Percentiles rank a stretch among this genome's conserved stretches.
These are phyloP conservation scores for Picea engelmannii DNA, from an alignment of 83 land plant species.

Conservation along the genomic window DNA sequence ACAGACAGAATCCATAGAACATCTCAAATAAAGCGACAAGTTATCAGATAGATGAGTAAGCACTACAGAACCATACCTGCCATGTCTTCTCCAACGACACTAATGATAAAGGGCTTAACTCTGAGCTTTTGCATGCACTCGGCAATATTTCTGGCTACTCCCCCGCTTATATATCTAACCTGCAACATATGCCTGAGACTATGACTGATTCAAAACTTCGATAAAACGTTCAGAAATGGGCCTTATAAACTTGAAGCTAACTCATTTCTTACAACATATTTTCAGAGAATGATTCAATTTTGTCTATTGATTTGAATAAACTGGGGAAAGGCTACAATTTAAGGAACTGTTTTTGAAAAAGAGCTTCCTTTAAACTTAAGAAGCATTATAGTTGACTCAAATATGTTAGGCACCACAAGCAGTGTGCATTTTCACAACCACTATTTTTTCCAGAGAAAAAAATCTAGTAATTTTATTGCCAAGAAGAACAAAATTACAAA, in stretches of 20 bases:
- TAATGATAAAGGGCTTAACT: conserved; percentile 70
- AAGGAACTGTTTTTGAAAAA: neutral
- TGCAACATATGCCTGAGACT: conserved; percentile 17
- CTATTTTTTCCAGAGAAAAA: too few relatives aligned
- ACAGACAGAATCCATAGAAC: conserved; percentile 10
- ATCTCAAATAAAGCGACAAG: neutral
- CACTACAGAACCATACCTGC: conserved; percentile 56
- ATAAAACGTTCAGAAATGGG: neutral
- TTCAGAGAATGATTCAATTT: neutral
- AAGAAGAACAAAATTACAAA: too few relatives aligned
- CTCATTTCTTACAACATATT: neutral
- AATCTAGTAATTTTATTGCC: too few relatives aligned
- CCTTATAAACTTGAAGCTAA: neutral
- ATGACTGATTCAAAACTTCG: neutral
- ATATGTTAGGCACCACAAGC: too few relatives aligned
- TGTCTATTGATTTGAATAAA: neutral
- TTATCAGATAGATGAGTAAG: neutral
- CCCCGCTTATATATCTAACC: conserved; percentile 74
- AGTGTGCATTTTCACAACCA: too few relatives aligned
- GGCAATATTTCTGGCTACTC: conserved; percentile 94
- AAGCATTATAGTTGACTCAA: too few relatives aligned
- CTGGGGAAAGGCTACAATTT: neutral
- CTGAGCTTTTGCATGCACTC: conserved; percentile 90
- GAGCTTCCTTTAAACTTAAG: neutral
- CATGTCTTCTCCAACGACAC: conserved; percentile 79